Conservation (phyloP, 2,329 filamentous ascomycete species). For the Claviceps sp. region DNA sequence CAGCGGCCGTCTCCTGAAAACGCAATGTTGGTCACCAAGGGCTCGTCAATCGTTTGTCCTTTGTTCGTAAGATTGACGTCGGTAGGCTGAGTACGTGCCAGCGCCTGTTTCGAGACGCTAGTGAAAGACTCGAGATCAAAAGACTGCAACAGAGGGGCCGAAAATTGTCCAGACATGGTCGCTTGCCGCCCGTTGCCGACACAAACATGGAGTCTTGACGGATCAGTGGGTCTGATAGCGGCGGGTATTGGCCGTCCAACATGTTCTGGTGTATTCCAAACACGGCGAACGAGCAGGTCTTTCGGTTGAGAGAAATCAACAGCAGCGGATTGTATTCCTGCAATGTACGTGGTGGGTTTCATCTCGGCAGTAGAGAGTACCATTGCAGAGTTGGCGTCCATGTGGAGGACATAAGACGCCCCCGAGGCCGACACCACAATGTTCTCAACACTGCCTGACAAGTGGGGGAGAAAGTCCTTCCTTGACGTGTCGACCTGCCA, state of each 20-base stretch:
- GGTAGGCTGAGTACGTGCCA: conserved; percentile 79
- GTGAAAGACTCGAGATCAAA: conserved; percentile 72
- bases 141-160: conserved; percentile 57
- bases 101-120: conserved; percentile 72
- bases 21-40: conserved; percentile 60
- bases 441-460: conserved; percentile 73
- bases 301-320: conserved; percentile 36
- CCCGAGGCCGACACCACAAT: conserved; percentile 70
- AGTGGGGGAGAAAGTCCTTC: conserved; percentile 76
- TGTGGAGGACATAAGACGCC: conserved; percentile 67
- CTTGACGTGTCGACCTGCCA: conserved; percentile 88
- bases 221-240: conserved; percentile 45
- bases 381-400: conserved; percentile 88
- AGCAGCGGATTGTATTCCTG: conserved; percentile 60
- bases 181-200: conserved; percentile 49
- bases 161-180: conserved; percentile 36
- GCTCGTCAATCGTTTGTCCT: conserved; percentile 59
- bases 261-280: conserved; percentile 31
- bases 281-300: conserved; percentile 38
- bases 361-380: conserved; percentile 82
- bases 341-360: conserved; percentile 69
- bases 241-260: conserved; percentile 42
- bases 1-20: conserved; percentile 73
- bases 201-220: conserved; percentile 53
- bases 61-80: conserved; percentile 64